Conservation (phyloP, 345 rosid genomes). For the Bruguiera gymnorhiza region DNA sequence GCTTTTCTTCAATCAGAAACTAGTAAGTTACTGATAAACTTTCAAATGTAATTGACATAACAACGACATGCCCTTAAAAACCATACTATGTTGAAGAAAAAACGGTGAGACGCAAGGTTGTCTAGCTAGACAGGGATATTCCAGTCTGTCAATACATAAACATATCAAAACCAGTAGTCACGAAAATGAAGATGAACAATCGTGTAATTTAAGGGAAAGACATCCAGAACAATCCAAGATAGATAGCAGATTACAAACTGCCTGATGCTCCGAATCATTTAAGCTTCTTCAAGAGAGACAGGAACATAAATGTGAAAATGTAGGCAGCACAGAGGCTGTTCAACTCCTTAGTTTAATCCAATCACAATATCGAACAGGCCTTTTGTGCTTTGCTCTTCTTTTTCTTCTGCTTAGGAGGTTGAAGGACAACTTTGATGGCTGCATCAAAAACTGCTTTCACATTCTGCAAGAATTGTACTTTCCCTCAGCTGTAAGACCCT, state of each 20-base stretch:
- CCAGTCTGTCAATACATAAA: slow-evolving; percentile 30
- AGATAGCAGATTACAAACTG: slow-evolving; percentile 27
- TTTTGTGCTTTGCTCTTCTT: slow-evolving; percentile 71
- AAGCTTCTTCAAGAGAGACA: slow-evolving; percentile 27
- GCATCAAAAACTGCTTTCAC: slow-evolving; percentile 85
- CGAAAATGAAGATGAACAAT: slow-evolving; percentile 16
- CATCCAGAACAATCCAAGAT: slow-evolving; percentile 31
- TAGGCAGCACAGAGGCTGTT: slow-evolving; percentile 11
- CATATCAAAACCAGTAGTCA: slow-evolving; percentile 27
- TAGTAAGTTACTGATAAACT: not conserved
- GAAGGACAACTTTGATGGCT: slow-evolving; percentile 83
- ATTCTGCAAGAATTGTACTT: slow-evolving; percentile 40
- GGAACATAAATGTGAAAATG: slow-evolving; percentile 19
- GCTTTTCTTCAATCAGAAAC: slow-evolving; percentile 9
- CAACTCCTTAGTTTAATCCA: slow-evolving; percentile 23
- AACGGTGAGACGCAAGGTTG: slow-evolving; percentile 14
- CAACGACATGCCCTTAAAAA: slow-evolving; percentile 10
- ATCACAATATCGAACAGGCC: slow-evolving; percentile 76
- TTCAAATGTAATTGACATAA: not conserved
- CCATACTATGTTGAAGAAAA: not conserved
- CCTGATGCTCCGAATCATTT: slow-evolving; percentile 21
- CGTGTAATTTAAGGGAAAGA: slow-evolving; percentile 25
- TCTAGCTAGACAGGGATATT: slow-evolving; percentile 23
- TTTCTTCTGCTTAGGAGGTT: slow-evolving; percentile 82
- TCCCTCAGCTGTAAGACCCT: not conserved